Evolutionary conservation across 2,329 filamentous ascomycete genomes (phyloP), one percentile per base, ranked within the genome.

Genomic region (Stenocarpella maydis): DNA sequence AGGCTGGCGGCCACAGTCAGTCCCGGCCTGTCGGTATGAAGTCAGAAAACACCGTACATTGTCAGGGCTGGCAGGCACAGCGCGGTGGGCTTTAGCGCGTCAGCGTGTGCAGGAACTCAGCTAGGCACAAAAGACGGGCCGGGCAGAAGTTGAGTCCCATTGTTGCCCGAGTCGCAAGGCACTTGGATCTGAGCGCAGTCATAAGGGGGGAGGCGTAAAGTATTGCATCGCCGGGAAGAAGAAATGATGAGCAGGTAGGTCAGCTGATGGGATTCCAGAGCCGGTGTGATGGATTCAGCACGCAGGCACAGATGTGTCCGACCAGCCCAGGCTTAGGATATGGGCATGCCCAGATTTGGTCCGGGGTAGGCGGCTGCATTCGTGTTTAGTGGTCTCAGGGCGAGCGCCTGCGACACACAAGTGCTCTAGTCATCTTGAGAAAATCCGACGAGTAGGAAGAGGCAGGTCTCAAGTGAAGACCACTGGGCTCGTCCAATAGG

Each of bases 241-340:
- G 17, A 43, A 58, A 64, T 24, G n/a, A 24, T 15, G 26, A 49
- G 24, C 47, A 52, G 28, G 58, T 68, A 52, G 28, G 58, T 68
- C 66, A 68, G 61, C 15, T 43, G 66, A 26, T 68, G 34, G 34
- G 10, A 24, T 28, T 52, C 37, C 21, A 37, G 24, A 52, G 49
- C 58, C 66, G 66, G 66, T 68, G 66, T 64, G 58, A 68, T 41
- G 37, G 17, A 63, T 49, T 26, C 41, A 58, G 34, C 31, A 52
- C 31, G 19, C 31, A 68, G 43, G 66, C 55, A 65, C 41, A 67
- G 24, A 19, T 43, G 49, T 43, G 47, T 21, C 24, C 28, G 41
- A 47, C 43, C 58, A 47, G 58, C 28, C 58, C 24, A 12, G 64
- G 37, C 39, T 37, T 34, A 53, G 61, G 34, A 31, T 26, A 24